These are phyloP conservation scores for Chaetomium olivaceum DNA, from an alignment of 2,329 filamentous ascomycete species.

Conservation along the genomic window DNA sequence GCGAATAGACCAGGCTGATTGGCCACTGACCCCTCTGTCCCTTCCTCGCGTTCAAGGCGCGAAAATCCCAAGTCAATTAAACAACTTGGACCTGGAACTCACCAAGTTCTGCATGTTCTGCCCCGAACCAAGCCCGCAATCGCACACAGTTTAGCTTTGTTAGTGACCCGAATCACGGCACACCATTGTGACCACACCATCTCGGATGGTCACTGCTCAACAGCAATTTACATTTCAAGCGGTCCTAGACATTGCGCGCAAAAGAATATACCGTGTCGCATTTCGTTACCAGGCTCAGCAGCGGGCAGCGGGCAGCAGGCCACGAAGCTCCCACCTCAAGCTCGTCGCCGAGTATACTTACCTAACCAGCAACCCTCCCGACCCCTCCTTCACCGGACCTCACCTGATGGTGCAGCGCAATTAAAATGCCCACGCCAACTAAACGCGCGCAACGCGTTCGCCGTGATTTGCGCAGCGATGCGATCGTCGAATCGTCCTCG, in stretches of 20 bases:
- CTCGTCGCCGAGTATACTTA: conserved; percentile 13
- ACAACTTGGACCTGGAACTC: conserved; percentile 25
- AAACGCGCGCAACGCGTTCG: conserved; percentile 39
- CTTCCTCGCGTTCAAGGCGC: conserved; percentile 32
- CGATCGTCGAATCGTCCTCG: conserved; percentile 52
- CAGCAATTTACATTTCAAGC: background rate
- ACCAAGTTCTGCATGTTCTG: conserved; percentile 11
- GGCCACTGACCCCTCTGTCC: conserved; percentile 21
- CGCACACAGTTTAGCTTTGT: background rate
- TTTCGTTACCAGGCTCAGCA: conserved; percentile 15
- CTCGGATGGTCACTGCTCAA: background rate
- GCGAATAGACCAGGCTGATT: conserved; percentile 17
- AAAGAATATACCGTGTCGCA: conserved; percentile 19
- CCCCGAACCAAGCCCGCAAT: background rate
- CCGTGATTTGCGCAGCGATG: conserved; percentile 39
- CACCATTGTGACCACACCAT: conserved; percentile 8
- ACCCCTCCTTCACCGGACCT: conserved; percentile 13
- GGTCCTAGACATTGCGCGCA: background rate
- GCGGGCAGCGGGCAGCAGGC: conserved; percentile 9
- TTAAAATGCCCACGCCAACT: conserved; percentile 37
- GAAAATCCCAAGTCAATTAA: conserved; percentile 34
- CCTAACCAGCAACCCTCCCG: background rate
- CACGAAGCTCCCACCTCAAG: conserved; percentile 5
- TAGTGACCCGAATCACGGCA: background rate
- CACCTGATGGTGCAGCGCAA: conserved; percentile 29